Evolutionary conservation across 495 filamentous ascomycete species (phyloP), one percentile per base, ranked within the genome.

Genomic region (Trichocladium uniseriatum): DNA sequence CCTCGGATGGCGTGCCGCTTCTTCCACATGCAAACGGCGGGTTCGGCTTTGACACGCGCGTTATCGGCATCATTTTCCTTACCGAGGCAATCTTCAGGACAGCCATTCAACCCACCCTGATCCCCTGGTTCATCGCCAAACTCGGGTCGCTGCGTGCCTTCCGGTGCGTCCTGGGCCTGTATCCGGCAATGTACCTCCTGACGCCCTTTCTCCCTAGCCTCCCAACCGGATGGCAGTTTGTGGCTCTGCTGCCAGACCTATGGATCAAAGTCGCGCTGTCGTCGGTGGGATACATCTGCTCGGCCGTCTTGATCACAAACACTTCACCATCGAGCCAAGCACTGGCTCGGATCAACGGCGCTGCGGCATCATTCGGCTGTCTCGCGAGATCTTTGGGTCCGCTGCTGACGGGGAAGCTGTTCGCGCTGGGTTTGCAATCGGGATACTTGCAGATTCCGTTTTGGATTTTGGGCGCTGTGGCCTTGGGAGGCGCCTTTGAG

Each of bases 291-390:
- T 53, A 53, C 7, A 35, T 53, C 2, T 53, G 43, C 43, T 53
- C 50, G 4, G 28, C 50, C 6, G 32, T 53, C 13, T 18, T 53
- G 50, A 44, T 52, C 6, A 52, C 43, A 14, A 46, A 46, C 20
- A 39, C 43, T 2, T 44, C 50, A 1, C 50, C 51, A 9, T 37
- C 51, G 10, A 43, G 29, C 19, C 3, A 43, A n/a, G 38, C 44
- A 6, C 51, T 53, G 10, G 38, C 51, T n/a, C 37, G 34, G 14
- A 46, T 53, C 44, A 53, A 53, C 32, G 44, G 44, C 38, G 51
- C 51, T 15, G 51, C 51, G 2, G 51, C 51, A 10, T 46, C 51
- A 2, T 47, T 53, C 20, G 38, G 38, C 5, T 47, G 43, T 6
- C 50, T 52, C 27, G 50, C 50, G 20, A 46, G 38, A 21, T 46